These are phyloP conservation scores for Galerina sulciceps DNA, from an alignment of 768 basidiomycete genomes.

Conservation along the genomic window DNA sequence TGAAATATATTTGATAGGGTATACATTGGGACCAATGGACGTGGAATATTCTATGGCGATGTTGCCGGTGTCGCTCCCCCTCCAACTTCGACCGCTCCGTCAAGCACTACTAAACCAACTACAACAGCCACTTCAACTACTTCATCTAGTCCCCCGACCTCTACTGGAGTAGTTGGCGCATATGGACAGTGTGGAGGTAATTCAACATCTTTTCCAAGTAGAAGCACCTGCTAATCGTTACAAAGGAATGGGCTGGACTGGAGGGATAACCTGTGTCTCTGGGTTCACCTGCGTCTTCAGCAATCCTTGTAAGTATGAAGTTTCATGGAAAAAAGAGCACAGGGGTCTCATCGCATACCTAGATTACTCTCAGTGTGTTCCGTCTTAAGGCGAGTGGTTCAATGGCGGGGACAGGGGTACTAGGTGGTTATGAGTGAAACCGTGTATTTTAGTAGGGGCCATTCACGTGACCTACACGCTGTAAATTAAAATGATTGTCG, in stretches of 20 bases:
- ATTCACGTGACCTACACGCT: not conserved
- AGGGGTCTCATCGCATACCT: not conserved
- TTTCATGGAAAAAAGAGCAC: not conserved
- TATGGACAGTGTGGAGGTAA: conserved; percentile 51
- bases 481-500: not conserved
- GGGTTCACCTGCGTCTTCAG: conserved; percentile 39
- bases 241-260: conserved; percentile 40
- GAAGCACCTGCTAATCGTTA: not conserved
- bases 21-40: conserved; percentile 65
- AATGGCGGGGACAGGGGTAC: not conserved
- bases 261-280: conserved; percentile 42
- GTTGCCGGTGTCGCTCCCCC: conserved; percentile 31
- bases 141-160: conserved; percentile 27
- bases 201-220: not conserved
- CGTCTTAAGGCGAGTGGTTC: conserved; percentile 23
- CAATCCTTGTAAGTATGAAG: conserved; percentile 42
- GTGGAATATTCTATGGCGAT: conserved; percentile 60
- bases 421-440: no score
- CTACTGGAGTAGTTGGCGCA: conserved; percentile 32
- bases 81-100: conserved; percentile 29
- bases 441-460: not conserved
- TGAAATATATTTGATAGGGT: conserved; percentile 36
- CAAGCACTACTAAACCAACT: conserved; percentile 23
- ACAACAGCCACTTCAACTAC: conserved; percentile 3
- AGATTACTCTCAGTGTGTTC: conserved; percentile 53